These are phyloP conservation scores for Botrytis cinerea DNA, from an alignment of 2,329 filamentous ascomycete species.

Conservation along the genomic window DNA sequence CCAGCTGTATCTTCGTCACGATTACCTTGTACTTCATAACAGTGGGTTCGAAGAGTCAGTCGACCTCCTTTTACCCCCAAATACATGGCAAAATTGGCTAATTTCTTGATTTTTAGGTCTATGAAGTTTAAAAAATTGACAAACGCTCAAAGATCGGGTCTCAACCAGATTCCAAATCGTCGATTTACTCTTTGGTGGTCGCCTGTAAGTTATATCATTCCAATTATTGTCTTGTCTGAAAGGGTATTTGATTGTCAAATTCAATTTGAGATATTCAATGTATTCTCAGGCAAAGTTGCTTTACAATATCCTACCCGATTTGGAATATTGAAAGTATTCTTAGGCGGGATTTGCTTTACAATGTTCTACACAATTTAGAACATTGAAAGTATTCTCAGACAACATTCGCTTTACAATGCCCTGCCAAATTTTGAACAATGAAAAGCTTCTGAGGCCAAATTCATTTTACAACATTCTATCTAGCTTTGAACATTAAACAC, in stretches of 20 bases:
- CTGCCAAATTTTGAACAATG: neutral
- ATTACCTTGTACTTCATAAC: constrained; percentile 42
- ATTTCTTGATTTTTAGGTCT: neutral
- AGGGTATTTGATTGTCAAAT: neutral
- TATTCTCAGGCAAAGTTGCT: neutral
- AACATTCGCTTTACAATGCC: neutral
- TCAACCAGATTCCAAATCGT: constrained; percentile 98
- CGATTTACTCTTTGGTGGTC: constrained; percentile 99
- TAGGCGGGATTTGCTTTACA: too few relatives aligned
- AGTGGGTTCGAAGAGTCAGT: constrained; percentile 41
- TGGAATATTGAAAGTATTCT: neutral
- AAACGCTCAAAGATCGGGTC: constrained; percentile 92
- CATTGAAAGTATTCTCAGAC: neutral
- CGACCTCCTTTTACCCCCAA: neutral
- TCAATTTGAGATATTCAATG: neutral
- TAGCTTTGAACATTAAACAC: neutral
- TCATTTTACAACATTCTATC: neutral
- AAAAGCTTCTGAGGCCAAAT: neutral
- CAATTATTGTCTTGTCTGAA: neutral
- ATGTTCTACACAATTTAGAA: neutral
- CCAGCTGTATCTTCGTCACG: constrained; percentile 53
- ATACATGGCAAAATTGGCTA: neutral
- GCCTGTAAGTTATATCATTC: constrained; percentile 75
- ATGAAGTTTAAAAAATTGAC: constrained; percentile 99
- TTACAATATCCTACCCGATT: neutral